Conservation (phyloP, 208 protist species). For the Leishmania gerbilli region DNA sequence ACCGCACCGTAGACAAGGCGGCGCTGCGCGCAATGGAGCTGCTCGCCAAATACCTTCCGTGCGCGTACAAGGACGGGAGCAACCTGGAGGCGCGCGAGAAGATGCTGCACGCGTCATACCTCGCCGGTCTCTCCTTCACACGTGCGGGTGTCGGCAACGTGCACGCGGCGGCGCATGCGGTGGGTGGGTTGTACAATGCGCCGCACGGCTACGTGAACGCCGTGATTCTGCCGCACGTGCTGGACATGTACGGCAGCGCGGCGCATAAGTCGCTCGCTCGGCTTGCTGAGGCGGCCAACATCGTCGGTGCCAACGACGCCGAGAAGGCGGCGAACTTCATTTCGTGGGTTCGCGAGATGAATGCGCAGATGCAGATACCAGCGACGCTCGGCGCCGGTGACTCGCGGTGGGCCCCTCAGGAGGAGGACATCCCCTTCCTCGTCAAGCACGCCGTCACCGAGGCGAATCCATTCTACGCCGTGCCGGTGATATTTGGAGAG, state of each 20-base stretch:
- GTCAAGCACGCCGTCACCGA: conserved; percentile 44
- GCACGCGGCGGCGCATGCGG: conserved; percentile 79
- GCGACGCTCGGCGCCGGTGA: conserved; percentile 33
- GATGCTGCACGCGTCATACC: conserved; percentile 78
- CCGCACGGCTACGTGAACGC: conserved; percentile 88
- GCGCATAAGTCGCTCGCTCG: conserved; percentile 39
- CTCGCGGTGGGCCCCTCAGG: conserved; percentile 30
- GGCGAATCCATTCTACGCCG: conserved; percentile 65
- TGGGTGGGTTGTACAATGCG: conserved; percentile 76
- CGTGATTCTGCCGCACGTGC: conserved; percentile 68
- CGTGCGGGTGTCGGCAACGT: conserved; percentile 86
- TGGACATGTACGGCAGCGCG: conserved; percentile 54
- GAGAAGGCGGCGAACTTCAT: conserved; percentile 58
- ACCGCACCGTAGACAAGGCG: conserved; percentile 42
- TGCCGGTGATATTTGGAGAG: conserved; percentile 61
- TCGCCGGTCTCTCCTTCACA: conserved; percentile 86
- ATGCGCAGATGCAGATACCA: conserved; percentile 48
- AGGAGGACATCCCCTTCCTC: conserved; percentile 47
- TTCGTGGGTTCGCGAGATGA: conserved; percentile 46
- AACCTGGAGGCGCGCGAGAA: conserved; percentile 55
- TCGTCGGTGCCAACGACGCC: conserved; percentile 29
- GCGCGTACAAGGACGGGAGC: conserved; percentile 48
- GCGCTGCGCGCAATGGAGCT: conserved; percentile 49
- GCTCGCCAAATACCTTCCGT: conserved; percentile 54
- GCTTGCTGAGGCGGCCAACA: conserved; percentile 35